Percentiles rank a stretch among this genome's conserved stretches.
Evolutionary conservation across 2,329 filamentous ascomycete genomes (phyloP).

Genomic region (Pyrenochaeta sp.): DNA sequence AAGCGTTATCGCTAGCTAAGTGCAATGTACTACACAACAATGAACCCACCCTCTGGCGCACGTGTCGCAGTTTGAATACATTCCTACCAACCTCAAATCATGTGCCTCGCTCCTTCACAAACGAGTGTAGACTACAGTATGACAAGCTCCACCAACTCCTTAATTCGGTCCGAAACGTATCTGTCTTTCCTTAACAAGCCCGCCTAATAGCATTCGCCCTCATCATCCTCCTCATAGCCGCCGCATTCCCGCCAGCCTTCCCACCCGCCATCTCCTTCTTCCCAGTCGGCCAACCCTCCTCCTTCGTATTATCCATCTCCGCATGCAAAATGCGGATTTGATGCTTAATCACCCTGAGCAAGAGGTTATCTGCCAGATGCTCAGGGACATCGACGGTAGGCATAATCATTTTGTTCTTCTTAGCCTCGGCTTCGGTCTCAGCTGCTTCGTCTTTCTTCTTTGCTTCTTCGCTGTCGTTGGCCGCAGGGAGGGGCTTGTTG

Average conservation of each 20-base stretch:
- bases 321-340: conserved; percentile 48
- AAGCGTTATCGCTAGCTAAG: too few relatives aligned
- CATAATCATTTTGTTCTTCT: conserved; percentile 30
- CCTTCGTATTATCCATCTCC: conserved; percentile 46
- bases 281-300: conserved; percentile 21
- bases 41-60: not conserved
- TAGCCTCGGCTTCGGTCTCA: conserved; percentile 18
- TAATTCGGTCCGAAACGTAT: not conserved
- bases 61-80: not conserved
- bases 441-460: conserved; percentile 18
- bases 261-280: conserved; percentile 11
- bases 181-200: not conserved
- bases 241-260: not conserved
- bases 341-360: conserved; percentile 45
- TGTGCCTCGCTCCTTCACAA: not conserved
- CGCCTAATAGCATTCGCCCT: not conserved
- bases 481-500: conserved; percentile 19
- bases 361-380: conserved; percentile 29
- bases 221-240: not conserved
- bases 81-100: not conserved
- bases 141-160: not conserved
- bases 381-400: conserved; percentile 36
- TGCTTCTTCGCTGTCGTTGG: not conserved
- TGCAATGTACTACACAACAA: too few relatives aligned
- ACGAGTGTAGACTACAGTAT: not conserved